Conservation (phyloP, 1,284 basidiomycete species). For the Pterula multifida region DNA sequence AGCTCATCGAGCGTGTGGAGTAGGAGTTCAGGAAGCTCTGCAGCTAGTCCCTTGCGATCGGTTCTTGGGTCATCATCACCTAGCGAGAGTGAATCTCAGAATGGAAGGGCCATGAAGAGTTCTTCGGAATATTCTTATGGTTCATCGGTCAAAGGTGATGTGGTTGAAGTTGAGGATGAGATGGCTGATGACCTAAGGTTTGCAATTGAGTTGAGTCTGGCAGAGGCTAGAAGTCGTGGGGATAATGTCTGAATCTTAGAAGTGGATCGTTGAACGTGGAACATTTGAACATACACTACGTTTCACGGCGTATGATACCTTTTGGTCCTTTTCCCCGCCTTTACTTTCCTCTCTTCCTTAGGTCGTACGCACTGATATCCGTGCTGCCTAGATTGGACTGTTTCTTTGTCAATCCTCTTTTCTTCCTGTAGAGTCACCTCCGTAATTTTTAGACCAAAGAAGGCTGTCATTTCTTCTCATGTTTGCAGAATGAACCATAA, state of each 20-base stretch:
- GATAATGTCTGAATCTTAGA: constrained; percentile 13
- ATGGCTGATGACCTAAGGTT: constrained; percentile 41
- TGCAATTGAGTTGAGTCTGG: constrained; percentile 44
- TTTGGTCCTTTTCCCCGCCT: neutral
- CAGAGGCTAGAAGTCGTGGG: constrained; percentile 34
- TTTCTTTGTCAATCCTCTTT: neutral
- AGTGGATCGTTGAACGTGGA: neutral
- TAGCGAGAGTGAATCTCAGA: neutral
- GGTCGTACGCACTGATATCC: no score
- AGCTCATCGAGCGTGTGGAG: neutral
- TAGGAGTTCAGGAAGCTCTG: neutral
- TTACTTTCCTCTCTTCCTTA: neutral
- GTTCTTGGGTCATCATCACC: neutral
- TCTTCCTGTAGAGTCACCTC: neutral
- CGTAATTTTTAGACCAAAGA: neutral
- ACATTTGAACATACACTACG: neutral
- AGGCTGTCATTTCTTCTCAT: no score
- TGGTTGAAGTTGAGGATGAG: constrained; percentile 15
- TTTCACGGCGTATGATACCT: neutral
- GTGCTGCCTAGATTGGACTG: no score
- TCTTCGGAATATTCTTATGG: neutral
- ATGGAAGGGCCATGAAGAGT: no score
- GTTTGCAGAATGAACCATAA: no score
- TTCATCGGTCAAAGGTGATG: no score
- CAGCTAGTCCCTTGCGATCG: neutral